Percentiles rank a stretch among this genome's conserved stretches.
phyloP scores from a whole-genome alignment of 148 eudicot genomes.

The Chenopodium berlandieri region DNA sequence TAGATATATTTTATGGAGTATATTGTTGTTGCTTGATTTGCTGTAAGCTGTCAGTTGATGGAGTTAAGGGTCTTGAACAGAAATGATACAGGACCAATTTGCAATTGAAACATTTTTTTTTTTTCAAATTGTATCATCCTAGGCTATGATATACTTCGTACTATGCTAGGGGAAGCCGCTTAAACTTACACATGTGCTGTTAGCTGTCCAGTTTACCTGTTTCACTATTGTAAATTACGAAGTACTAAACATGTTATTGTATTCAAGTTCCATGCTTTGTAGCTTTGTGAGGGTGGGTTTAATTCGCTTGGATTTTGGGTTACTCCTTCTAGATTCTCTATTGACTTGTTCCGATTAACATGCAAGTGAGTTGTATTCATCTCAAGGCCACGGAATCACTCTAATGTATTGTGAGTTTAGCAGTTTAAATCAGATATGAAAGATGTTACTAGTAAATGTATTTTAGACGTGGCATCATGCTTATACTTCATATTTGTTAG shows the following conservation, averaged over 20 bases:
- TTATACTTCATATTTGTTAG: background rate
- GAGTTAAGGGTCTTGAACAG: background rate
- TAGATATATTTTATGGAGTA: background rate
- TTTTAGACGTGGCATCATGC: background rate
- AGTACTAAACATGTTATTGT: background rate
- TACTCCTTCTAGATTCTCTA: background rate
- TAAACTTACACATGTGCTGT: background rate
- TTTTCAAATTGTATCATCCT: background rate
- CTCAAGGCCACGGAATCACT: background rate
- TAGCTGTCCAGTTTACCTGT: background rate
- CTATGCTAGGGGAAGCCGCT: background rate
- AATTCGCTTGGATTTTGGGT: background rate
- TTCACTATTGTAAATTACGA: background rate
- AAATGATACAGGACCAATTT: background rate
- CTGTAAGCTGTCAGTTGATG: background rate
- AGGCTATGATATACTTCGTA: too few relatives aligned
- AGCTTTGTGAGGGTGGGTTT: background rate
- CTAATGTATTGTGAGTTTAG: background rate
- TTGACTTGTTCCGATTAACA: background rate
- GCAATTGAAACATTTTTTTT: background rate
- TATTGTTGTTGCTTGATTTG: background rate
- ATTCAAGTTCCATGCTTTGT: background rate
- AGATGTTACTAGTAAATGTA: background rate
- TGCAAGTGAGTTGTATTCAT: background rate
- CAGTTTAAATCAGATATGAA: background rate